Evolutionary conservation across 306 rosid genomes (phyloP).

Genomic region (Cyclanthera cordifolia): DNA sequence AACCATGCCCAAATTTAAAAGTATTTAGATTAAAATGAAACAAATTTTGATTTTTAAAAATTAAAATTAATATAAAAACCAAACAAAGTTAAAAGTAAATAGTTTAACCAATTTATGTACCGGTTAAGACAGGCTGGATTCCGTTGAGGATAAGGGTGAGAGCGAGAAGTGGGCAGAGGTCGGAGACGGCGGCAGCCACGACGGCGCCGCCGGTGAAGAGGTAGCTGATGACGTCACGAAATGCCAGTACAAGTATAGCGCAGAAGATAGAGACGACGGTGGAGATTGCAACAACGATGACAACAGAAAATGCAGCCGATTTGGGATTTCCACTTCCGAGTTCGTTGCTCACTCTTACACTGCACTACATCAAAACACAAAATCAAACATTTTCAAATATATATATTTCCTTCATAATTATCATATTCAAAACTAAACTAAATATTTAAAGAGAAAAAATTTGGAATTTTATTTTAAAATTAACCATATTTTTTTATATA

Average conservation of each 20-base stretch:
- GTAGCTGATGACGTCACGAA: constrained; percentile 53
- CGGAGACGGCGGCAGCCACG: constrained; percentile 49
- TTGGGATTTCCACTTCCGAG: constrained; percentile 57
- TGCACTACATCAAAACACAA: background rate
- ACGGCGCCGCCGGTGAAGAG: constrained; percentile 44
- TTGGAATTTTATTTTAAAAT: no score
- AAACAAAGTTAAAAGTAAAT: no score
- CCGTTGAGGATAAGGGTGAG: constrained; percentile 61
- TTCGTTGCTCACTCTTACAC: constrained; percentile 67
- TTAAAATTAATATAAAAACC: no score
- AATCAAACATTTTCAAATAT: no score
- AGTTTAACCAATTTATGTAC: constrained; percentile 16
- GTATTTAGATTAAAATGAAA: no score
- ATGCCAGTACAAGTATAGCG: constrained; percentile 32
- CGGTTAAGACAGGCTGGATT: constrained; percentile 57
- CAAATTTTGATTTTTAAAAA: no score
- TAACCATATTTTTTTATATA: no score
- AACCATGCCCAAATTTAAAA: no score
- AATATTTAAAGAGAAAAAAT: no score
- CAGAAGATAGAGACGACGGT: constrained; percentile 28
- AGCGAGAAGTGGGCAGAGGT: constrained; percentile 44
- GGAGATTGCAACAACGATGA: constrained; percentile 21
- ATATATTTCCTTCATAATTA: no score
- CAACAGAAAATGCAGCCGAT: constrained; percentile 49
- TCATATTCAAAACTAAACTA: no score